A percentile compares a stretch with the other conserved stretches of the same genome.
Evolutionary conservation across 306 rosid genomes (phyloP).

Genomic region (Betula pendula): DNA sequence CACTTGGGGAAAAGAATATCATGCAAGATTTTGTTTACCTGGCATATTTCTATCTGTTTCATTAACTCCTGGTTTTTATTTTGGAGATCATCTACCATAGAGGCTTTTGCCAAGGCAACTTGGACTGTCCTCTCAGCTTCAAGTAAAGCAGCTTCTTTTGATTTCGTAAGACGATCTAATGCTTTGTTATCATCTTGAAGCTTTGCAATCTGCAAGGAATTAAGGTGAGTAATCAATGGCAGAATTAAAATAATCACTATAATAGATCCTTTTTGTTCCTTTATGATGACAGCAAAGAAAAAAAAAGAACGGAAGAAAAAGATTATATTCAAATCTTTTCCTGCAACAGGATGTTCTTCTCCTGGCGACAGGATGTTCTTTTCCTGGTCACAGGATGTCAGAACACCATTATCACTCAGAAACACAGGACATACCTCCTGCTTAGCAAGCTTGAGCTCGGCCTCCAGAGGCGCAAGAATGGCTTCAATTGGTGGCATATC

Average conservation of each 20-base stretch:
- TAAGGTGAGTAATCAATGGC: constrained; percentile 31
- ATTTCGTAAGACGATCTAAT: constrained; percentile 94
- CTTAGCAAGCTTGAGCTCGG: constrained; percentile 97
- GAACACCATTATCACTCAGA: constrained; percentile 19
- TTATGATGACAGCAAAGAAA: not conserved
- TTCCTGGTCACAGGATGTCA: not conserved
- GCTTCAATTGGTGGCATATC: constrained; percentile 99
- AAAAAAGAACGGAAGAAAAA: too few species aligned
- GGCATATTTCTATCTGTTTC: constrained; percentile 98
- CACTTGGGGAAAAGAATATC: constrained; percentile 5
- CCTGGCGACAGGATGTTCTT: not conserved
- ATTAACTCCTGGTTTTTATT: constrained; percentile 97
- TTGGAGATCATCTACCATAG: constrained; percentile 99
- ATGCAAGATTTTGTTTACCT: constrained; percentile 49
- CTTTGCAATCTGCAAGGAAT: constrained; percentile 75
- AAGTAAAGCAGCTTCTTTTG: constrained; percentile 96
- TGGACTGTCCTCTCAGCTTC: constrained; percentile 98
- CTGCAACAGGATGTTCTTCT: not conserved
- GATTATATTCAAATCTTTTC: not conserved
- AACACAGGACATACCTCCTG: constrained; percentile 67
- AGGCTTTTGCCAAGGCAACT: constrained; percentile 96
- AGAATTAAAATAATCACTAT: constrained; percentile 7
- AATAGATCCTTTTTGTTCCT: not conserved
- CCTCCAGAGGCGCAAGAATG: constrained; percentile 98
- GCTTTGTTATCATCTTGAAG: constrained; percentile 99